Evolutionary conservation across 2,329 filamentous ascomycete genomes (phyloP), one percentile per base, ranked within the genome.

Genomic region (Xenoacremonium recifei): DNA sequence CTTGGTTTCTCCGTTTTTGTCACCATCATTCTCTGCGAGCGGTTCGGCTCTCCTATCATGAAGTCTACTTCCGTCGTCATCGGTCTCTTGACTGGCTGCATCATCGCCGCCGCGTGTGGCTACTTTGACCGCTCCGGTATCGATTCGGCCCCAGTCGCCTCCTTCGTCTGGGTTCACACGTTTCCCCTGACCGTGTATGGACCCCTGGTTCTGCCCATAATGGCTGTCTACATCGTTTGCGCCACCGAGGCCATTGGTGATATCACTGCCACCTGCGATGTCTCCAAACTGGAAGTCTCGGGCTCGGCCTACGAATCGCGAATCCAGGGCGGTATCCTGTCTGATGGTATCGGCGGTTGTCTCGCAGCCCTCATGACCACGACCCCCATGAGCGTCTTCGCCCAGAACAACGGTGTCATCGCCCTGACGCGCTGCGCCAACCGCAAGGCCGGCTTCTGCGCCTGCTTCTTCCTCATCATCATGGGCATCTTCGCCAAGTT

Each of bases 401-500:
- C 87, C 0, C 87, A 91, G 63, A 92, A 92, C 69, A 91, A 92
- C 61, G 87, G 87, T 25, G 86, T 92, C 38, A 91, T 93, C 47
- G 85, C 87, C 0, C 72, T 93, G 33, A 93, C 88, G 0, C 78
- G 87, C 13, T 92, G 87, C 61, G 88, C 88, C 1, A 92, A 89
- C 62, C 80, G 88, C 40, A 85, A 82, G 35, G 89, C 87, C 5
- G 89, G 89, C 4, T 90, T 89, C 61, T 85, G 83, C 36, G 86
- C 83, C 59, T 89, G 78, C 61, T 73, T 86, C 56, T 90, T 90
- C 71, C 76, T 93, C 10, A 66, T 93, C 47, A 63, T 93, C 51
- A 89, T 90, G 80, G 89, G 89, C 13, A 70, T 93, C 47, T 89
- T 92, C 54, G 80, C 86, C 52, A 93, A 93, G 65, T 91, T 92